phyloP scores from a whole-genome alignment of 805 yeast genomes.

The Ogataea nonfermentans region DNA sequence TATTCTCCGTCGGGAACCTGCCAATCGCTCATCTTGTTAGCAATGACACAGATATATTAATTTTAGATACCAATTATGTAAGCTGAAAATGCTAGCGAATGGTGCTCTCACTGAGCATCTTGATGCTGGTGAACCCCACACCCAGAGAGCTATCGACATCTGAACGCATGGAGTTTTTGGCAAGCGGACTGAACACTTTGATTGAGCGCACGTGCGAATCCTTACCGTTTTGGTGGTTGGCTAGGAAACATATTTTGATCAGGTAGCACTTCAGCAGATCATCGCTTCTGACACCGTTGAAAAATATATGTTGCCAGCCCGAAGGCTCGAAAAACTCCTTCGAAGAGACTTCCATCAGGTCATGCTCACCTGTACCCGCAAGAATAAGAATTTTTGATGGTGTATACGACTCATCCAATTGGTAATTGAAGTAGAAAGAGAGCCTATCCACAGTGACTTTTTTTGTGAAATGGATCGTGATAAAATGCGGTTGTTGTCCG shows the following conservation, averaged over 20 bases:
- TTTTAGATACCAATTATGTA: slow-evolving; percentile 5
- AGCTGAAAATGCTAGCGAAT: slow-evolving; percentile 23
- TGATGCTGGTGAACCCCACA: slow-evolving; percentile 35
- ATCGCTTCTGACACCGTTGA: slow-evolving; percentile 53
- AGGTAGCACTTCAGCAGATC: slow-evolving; percentile 65
- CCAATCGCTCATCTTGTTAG: slow-evolving; percentile 4
- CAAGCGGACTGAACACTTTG: slow-evolving; percentile 50
- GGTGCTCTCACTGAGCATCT: slow-evolving; percentile 33
- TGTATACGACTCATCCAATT: slow-evolving; percentile 87
- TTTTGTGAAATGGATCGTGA: slow-evolving; percentile 78
- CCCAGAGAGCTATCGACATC: slow-evolving; percentile 25
- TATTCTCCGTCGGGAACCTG: slow-evolving; percentile 37
- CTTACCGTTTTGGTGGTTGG: slow-evolving; percentile 94
- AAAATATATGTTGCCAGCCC: slow-evolving; percentile 74
- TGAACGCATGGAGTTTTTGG: slow-evolving; percentile 26
- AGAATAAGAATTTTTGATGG: slow-evolving; percentile 65
- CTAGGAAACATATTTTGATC: slow-evolving; percentile 56
- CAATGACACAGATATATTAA: slow-evolving; percentile 5
- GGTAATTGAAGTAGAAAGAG: slow-evolving; percentile 67
- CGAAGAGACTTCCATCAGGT: slow-evolving; percentile 62
- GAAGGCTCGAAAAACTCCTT: slow-evolving; percentile 60
- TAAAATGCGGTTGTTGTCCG: slow-evolving; percentile 82
- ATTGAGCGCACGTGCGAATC: slow-evolving; percentile 87
- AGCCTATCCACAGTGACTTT: slow-evolving; percentile 66
- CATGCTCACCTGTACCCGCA: slow-evolving; percentile 82